Evolutionary conservation across 2,329 filamentous ascomycete species (phyloP).

Genomic region (Sporothrix mexicana): DNA sequence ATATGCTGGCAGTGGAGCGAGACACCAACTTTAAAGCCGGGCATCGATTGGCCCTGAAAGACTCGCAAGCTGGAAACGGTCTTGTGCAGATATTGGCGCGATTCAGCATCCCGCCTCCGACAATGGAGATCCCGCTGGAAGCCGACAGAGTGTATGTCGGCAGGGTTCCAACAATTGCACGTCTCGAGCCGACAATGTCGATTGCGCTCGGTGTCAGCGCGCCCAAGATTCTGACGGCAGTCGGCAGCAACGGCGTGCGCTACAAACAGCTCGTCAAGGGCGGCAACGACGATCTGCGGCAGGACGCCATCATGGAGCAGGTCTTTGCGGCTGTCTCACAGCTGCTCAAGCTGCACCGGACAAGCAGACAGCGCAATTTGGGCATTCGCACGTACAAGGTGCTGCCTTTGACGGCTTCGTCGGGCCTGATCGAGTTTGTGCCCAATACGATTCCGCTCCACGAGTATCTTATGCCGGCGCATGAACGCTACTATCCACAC

Average conservation of each 20-base stretch:
- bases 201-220: slow-evolving; percentile 91
- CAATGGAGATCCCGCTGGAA: slow-evolving; percentile 80
- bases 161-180: slow-evolving; percentile 71
- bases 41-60: slow-evolving; percentile 61
- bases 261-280: slow-evolving; percentile 96
- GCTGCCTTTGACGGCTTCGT: slow-evolving; percentile 79
- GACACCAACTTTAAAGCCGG: slow-evolving; percentile 72
- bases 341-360: slow-evolving; percentile 81
- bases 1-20: slow-evolving; percentile 67
- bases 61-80: slow-evolving; percentile 65
- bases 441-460: slow-evolving; percentile 90
- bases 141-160: slow-evolving; percentile 75
- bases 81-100: slow-evolving; percentile 68
- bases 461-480: slow-evolving; percentile 89
- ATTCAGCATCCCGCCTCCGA: slow-evolving; percentile 82
- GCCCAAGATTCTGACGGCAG: slow-evolving; percentile 87
- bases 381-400: slow-evolving; percentile 98
- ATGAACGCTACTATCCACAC: slow-evolving; percentile 82
- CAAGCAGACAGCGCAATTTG: slow-evolving; percentile 85
- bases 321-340: slow-evolving; percentile 96
- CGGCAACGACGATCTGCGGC: slow-evolving; percentile 91
- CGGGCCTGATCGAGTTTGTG: slow-evolving; percentile 97
- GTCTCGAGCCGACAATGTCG: slow-evolving; percentile 75
- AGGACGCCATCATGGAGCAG: slow-evolving; percentile 99
- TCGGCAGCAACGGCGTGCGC: slow-evolving; percentile 75